phyloP scores from a whole-genome alignment of 1,284 basidiomycete genomes.

The Ustilago cynodontis region DNA sequence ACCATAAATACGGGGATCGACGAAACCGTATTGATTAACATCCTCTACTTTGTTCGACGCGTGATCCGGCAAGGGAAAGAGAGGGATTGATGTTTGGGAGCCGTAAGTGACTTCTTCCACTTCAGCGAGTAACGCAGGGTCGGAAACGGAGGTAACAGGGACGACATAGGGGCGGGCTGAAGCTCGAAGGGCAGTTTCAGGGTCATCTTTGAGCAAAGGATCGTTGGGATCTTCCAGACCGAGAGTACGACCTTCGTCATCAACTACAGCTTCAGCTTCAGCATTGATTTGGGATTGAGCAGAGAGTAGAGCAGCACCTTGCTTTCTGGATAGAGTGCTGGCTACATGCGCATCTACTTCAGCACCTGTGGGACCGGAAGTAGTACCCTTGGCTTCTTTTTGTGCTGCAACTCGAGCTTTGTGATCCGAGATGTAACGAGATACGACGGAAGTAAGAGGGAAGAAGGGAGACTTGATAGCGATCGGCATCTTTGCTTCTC shows the following conservation, averaged over 20 bases:
- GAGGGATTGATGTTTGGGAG: conserved; percentile 25
- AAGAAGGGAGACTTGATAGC: conserved; percentile 18
- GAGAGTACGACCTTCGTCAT: conserved; percentile 33
- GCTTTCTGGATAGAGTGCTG: conserved; percentile 25
- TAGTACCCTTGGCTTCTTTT: conserved; percentile 30
- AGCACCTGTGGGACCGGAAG: conserved; percentile 32
- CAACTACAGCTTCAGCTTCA: conserved; percentile 12
- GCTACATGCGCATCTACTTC: conserved; percentile 49
- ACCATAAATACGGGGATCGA: conserved; percentile 54
- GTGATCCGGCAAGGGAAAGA: conserved; percentile 12
- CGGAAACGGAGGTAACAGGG: conserved; percentile 16
- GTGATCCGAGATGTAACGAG: conserved; percentile 31
- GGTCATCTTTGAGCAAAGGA: conserved; percentile 37
- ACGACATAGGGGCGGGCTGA: conserved; percentile 13
- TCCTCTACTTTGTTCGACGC: conserved; percentile 3
- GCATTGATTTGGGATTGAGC: neutral
- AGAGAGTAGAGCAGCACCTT: conserved; percentile 8
- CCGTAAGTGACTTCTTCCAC: conserved; percentile 28
- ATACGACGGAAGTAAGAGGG: conserved; percentile 17
- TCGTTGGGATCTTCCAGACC: conserved; percentile 55
- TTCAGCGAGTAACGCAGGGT: conserved; percentile 15
- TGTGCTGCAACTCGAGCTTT: conserved; percentile 29
- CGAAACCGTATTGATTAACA: conserved; percentile 48
- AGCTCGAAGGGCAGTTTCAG: conserved; percentile 13
- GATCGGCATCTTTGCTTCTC: conserved; percentile 24